A percentile compares a stretch with the other conserved stretches of the same genome.
phyloP scores from a whole-genome alignment of 2,329 filamentous ascomycete genomes.

The Alternaria longipes region DNA sequence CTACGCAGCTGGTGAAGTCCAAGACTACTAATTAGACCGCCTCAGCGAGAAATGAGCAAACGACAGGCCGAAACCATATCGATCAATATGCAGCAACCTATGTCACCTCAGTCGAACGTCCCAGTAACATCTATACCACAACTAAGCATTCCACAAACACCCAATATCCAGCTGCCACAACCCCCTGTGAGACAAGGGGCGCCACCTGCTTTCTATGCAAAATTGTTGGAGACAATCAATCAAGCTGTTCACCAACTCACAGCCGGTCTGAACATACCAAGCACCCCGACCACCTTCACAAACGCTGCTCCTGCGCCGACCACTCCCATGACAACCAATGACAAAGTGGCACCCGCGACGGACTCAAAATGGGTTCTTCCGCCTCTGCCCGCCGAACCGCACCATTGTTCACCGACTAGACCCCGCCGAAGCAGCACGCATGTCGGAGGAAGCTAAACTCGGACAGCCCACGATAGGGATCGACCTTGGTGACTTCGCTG shows the following conservation, averaged over 20 bases:
- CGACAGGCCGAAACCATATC: background rate
- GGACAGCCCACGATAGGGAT: too few relatives aligned
- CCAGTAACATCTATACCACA: slow-evolving; percentile 10
- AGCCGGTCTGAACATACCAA: slow-evolving; percentile 25
- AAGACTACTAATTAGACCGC: slow-evolving; percentile 3
- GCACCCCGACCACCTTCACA: slow-evolving; percentile 12
- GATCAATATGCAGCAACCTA: background rate
- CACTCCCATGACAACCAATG: slow-evolving; percentile 13
- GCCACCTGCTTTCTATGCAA: slow-evolving; percentile 36
- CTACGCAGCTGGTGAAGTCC: slow-evolving; percentile 24
- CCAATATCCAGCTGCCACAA: slow-evolving; percentile 38
- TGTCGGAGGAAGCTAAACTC: too few relatives aligned
- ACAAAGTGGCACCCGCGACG: slow-evolving; percentile 31
- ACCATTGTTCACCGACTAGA: background rate
- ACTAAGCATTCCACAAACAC: slow-evolving; percentile 8
- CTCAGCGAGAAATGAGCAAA: background rate
- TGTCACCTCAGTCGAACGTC: slow-evolving; percentile 4
- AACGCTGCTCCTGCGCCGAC: slow-evolving; percentile 11
- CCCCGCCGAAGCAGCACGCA: slow-evolving; percentile 20
- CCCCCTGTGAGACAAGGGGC: slow-evolving; percentile 39
- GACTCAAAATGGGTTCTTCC: slow-evolving; percentile 42
- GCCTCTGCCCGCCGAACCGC: slow-evolving; percentile 22
- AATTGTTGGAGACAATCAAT: slow-evolving; percentile 34
- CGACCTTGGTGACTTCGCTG: too few relatives aligned
- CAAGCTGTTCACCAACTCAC: slow-evolving; percentile 39